phyloP scores from a whole-genome alignment of 2,329 filamentous ascomycete genomes.

The Ophiosphaerella korrae region DNA sequence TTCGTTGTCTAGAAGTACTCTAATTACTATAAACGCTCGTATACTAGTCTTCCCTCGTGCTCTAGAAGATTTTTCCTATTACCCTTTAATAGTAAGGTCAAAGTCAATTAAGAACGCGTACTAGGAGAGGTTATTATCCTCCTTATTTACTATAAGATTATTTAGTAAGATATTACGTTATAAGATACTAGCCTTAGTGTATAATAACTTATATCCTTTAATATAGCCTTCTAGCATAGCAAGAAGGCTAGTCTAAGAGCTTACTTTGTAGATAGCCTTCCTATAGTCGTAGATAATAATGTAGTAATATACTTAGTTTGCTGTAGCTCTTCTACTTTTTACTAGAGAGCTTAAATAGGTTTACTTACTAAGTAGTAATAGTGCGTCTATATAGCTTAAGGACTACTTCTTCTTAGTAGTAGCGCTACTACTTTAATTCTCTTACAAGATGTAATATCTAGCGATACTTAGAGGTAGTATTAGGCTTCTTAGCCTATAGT shows the following conservation, averaged over 20 bases:
- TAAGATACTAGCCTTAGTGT: too few species aligned
- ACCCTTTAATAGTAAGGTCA: too few species aligned
- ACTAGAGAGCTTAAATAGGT: conserved; percentile 9
- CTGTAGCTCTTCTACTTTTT: conserved; percentile 2
- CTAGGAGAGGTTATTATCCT: conserved; percentile 47
- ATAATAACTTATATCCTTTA: conserved; percentile 14
- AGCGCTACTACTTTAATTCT: conserved; percentile 6
- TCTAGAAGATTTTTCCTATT: too few species aligned
- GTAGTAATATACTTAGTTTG: conserved; percentile 49
- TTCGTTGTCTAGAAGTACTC: too few species aligned
- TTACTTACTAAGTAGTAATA: too few species aligned
- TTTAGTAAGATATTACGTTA: conserved; percentile 24
- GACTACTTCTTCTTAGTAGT: too few species aligned
- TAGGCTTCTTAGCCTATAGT: conserved; percentile 35
- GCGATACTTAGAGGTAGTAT: conserved; percentile 23
- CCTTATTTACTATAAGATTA: conserved; percentile 57
- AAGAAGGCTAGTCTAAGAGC: conserved; percentile 44
- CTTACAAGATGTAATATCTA: conserved; percentile 16
- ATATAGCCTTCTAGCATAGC: conserved; percentile 46
- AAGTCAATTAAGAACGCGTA: conserved; percentile 46
- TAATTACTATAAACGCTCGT: too few species aligned
- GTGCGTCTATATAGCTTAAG: too few species aligned
- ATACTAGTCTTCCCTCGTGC: too few species aligned
- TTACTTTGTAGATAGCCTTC: conserved; percentile 50
- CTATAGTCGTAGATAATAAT: conserved; percentile 51